These are phyloP conservation scores for Hebeloma cylindrosporum DNA, from an alignment of 768 basidiomycete species.

Conservation along the genomic window DNA sequence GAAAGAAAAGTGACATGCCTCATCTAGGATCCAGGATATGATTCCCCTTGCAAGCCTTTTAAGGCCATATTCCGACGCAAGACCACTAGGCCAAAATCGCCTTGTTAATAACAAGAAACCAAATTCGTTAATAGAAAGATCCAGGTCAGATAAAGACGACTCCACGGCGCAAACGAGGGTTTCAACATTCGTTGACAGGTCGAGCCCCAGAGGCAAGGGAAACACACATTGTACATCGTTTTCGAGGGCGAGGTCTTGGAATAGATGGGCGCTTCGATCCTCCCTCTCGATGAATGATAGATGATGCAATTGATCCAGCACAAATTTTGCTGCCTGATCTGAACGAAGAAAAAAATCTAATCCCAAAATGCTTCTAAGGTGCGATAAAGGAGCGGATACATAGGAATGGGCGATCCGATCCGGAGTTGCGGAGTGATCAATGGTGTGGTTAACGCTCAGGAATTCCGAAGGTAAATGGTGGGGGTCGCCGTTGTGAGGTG, in stretches of 20 bases:
- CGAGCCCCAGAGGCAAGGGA: conserved; percentile 69
- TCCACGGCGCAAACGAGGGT: conserved; percentile 70
- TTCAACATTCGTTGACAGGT: conserved; percentile 72
- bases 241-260: conserved; percentile 29
- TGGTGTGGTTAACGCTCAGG: conserved; percentile 41
- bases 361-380: conserved; percentile 60
- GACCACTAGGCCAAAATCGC: conserved; percentile 72
- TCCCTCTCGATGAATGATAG: conserved; percentile 59
- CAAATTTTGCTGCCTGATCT: conserved; percentile 48
- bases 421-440: conserved; percentile 17
- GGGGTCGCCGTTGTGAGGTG: conserved; percentile 21
- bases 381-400: conserved; percentile 57
- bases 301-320: conserved; percentile 61
- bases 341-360: conserved; percentile 57
- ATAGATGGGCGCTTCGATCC: conserved; percentile 40
- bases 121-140: conserved; percentile 72
- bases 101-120: conserved; percentile 69
- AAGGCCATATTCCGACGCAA: conserved; percentile 71
- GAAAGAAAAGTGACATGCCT: conserved; percentile 45
- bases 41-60: conserved; percentile 58
- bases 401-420: conserved; percentile 44
- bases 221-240: conserved; percentile 52
- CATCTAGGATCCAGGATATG: conserved; percentile 69
- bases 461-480: conserved; percentile 40
- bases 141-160: conserved; percentile 65